Evolutionary conservation across 495 filamentous ascomycete species (phyloP).

Genomic region (Aspergillus cavernicola): DNA sequence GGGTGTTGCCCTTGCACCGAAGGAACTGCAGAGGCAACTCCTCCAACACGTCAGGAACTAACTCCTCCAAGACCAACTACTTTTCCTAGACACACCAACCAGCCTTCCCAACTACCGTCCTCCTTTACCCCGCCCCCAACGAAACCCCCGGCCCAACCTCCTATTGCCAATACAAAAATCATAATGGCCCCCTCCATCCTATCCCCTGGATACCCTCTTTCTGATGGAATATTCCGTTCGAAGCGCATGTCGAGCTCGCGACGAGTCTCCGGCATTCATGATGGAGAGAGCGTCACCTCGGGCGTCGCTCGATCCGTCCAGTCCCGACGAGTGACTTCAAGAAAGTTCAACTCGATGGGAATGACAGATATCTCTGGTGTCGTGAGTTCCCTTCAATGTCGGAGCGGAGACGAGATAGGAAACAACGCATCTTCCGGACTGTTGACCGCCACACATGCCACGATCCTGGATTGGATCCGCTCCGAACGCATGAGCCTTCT

Average conservation of each 20-base stretch:
- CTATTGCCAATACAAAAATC: not conserved
- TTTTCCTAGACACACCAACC: not conserved
- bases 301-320: not conserved
- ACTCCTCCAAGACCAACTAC: not conserved
- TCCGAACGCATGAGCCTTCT: constrained; percentile 34
- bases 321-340: constrained; percentile 18
- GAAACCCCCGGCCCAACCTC: not conserved
- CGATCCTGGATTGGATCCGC: constrained; percentile 25
- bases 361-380: constrained; percentile 21
- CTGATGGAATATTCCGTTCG: not conserved
- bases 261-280: constrained; percentile 1
- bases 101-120: not conserved
- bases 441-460: constrained; percentile 23
- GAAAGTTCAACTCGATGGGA: constrained; percentile 18
- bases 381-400: constrained; percentile 18
- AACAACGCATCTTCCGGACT: constrained; percentile 9
- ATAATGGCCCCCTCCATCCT: constrained; percentile 10
- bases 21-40: not conserved
- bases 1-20: constrained; percentile 2
- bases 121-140: not conserved
- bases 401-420: constrained; percentile 19
- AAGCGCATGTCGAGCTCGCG: constrained; percentile 5
- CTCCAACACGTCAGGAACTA: not conserved
- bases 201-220: not conserved
- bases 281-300: not conserved